Evolutionary conservation across 129 eudicot species (phyloP).

Genomic region (Artemisia tridentata): DNA sequence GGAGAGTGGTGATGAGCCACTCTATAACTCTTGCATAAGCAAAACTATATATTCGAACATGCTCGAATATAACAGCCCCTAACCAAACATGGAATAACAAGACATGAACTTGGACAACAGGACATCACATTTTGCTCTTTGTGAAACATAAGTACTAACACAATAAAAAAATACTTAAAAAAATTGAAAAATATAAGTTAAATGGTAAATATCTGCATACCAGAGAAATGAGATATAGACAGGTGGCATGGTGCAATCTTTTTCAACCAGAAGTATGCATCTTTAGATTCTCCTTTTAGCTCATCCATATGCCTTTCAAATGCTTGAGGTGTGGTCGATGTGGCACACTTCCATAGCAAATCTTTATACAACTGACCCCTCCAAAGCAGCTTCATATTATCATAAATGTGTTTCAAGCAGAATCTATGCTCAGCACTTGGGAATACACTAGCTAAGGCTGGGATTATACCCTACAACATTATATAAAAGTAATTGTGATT

Average conservation of each 20-base stretch:
- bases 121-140: too few species aligned
- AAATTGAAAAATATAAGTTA: too few species aligned
- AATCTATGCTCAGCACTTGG: background rate
- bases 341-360: background rate
- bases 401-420: background rate
- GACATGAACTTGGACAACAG: too few species aligned
- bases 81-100: too few species aligned
- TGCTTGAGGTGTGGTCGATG: background rate
- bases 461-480: background rate
- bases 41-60: too few species aligned
- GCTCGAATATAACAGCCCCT: too few species aligned
- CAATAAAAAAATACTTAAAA: too few species aligned
- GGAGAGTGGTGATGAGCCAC: too few species aligned
- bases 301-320: background rate
- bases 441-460: background rate
- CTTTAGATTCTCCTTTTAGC: background rate
- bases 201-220: background rate
- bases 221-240: background rate
- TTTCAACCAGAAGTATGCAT: background rate
- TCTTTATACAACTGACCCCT: background rate
- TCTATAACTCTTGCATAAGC: too few species aligned
- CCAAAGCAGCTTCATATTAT: background rate
- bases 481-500: too few species aligned
- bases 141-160: too few species aligned
- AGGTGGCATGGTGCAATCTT: background rate